A percentile compares a stretch with the other conserved stretches of the same genome.
Evolutionary conservation across 139 green algal genomes (phyloP).

Genomic region (Dunaliella sp.): DNA sequence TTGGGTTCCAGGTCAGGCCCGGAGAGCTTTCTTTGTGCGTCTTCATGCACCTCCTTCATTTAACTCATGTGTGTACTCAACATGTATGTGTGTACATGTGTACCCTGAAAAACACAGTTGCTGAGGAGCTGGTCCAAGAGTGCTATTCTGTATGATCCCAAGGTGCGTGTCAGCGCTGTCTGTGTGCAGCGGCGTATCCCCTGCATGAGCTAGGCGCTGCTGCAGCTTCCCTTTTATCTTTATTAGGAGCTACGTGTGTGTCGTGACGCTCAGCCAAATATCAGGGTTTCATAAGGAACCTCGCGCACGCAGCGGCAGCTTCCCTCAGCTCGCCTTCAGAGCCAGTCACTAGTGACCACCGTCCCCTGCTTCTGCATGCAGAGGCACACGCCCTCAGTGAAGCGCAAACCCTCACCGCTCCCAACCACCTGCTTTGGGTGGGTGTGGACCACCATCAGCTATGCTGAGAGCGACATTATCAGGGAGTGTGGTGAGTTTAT

Average conservation of each 20-base stretch:
- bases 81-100: too few species aligned
- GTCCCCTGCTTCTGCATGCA: background rate
- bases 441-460: background rate
- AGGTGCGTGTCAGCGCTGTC: background rate
- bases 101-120: too few species aligned
- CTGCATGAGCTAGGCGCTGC: too few species aligned
- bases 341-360: too few species aligned
- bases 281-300: background rate
- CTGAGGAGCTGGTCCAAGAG: background rate
- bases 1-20: background rate
- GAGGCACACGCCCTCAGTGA: background rate
- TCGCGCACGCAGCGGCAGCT: background rate
- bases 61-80: too few species aligned
- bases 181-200: background rate
- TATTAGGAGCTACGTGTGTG: background rate
- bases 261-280: background rate
- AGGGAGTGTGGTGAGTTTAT: background rate
- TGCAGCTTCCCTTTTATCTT: too few species aligned
- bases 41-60: too few species aligned
- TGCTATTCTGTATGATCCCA: background rate
- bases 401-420: background rate
- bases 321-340: background rate
- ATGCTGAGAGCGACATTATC: slow-evolving; percentile 7
- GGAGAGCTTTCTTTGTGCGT: too few species aligned
- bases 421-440: slow-evolving; percentile 1